phyloP scores from a whole-genome alignment of 2,329 filamentous ascomycete genomes.

The Verruconis gallopava region DNA sequence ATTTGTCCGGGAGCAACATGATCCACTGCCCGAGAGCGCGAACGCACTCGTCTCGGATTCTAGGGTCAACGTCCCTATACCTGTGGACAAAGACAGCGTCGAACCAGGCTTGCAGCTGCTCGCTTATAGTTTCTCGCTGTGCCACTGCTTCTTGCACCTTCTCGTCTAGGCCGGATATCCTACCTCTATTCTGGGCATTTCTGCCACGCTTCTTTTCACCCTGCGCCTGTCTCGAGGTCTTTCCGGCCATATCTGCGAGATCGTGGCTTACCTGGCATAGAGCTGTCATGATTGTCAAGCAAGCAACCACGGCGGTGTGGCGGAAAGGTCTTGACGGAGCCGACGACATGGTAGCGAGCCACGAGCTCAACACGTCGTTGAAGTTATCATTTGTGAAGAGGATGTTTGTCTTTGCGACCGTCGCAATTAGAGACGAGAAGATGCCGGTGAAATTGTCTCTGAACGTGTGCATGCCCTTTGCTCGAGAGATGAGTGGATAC shows the following conservation, averaged over 20 bases:
- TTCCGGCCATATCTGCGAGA: slow-evolving; percentile 59
- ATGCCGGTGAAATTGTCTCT: slow-evolving; percentile 66
- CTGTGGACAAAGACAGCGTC: slow-evolving; percentile 89
- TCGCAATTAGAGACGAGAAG: slow-evolving; percentile 61
- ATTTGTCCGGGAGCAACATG: slow-evolving; percentile 66
- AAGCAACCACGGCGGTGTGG: slow-evolving; percentile 81
- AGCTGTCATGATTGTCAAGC: slow-evolving; percentile 64
- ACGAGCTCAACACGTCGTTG: slow-evolving; percentile 78
- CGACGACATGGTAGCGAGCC: slow-evolving; percentile 85
- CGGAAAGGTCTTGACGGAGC: slow-evolving; percentile 79
- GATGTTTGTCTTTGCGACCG: slow-evolving; percentile 68
- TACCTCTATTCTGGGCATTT: slow-evolving; percentile 62
- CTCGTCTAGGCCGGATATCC: slow-evolving; percentile 59
- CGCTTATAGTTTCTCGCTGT: slow-evolving; percentile 56
- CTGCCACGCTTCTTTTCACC: slow-evolving; percentile 54
- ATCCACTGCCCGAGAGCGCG: slow-evolving; percentile 85
- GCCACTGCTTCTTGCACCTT: slow-evolving; percentile 58
- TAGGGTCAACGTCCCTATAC: slow-evolving; percentile 85
- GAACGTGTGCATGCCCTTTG: slow-evolving; percentile 55
- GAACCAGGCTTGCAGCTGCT: slow-evolving; percentile 71
- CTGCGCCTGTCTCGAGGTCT: slow-evolving; percentile 65
- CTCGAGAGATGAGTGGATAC: slow-evolving; percentile 79
- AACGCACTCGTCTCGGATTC: slow-evolving; percentile 79
- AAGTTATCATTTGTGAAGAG: slow-evolving; percentile 66
- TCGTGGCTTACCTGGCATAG: slow-evolving; percentile 62